phyloP scores from a whole-genome alignment of 2,329 filamentous ascomycete species.

The Leptographium flavum region DNA sequence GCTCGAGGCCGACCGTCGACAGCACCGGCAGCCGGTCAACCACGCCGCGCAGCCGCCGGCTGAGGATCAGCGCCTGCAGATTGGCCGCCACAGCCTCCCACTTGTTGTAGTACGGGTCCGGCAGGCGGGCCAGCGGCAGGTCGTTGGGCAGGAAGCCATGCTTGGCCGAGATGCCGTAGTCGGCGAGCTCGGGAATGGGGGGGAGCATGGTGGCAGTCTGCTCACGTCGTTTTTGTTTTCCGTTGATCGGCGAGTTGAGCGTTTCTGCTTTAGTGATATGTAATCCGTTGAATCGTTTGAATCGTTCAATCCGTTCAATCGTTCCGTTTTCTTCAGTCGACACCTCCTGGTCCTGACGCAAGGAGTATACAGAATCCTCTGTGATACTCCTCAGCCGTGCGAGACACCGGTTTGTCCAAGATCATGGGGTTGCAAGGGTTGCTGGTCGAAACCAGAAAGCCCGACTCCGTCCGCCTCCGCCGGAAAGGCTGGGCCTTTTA shows the following conservation, averaged over 20 bases:
- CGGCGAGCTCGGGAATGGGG: constrained; percentile 47
- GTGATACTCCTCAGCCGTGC: constrained; percentile 51
- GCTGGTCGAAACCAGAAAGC: neutral
- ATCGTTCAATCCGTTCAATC: too few species aligned
- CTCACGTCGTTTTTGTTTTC: too few species aligned
- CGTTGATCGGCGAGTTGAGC: too few species aligned
- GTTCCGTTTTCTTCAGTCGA: neutral
- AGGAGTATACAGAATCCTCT: constrained; percentile 48
- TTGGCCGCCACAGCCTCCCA: constrained; percentile 85
- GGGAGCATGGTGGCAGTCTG: constrained; percentile 33
- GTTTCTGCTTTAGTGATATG: neutral
- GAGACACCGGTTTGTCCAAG: constrained; percentile 19
- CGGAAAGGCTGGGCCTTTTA: too few species aligned
- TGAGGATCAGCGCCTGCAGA: constrained; percentile 74
- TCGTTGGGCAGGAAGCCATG: constrained; percentile 82
- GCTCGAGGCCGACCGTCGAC: constrained; percentile 65
- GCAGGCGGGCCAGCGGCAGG: constrained; percentile 63
- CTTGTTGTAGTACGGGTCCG: constrained; percentile 83
- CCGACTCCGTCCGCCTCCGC: too few species aligned
- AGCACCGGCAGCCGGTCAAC: constrained; percentile 73
- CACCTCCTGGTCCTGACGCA: constrained; percentile 37
- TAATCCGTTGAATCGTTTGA: too few species aligned
- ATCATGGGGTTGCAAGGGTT: constrained; percentile 18
- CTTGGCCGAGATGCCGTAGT: constrained; percentile 66
- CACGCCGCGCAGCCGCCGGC: constrained; percentile 64